phyloP scores from a whole-genome alignment of 352 stramenopile genomes.

The Globisporangium paroecandrum region DNA sequence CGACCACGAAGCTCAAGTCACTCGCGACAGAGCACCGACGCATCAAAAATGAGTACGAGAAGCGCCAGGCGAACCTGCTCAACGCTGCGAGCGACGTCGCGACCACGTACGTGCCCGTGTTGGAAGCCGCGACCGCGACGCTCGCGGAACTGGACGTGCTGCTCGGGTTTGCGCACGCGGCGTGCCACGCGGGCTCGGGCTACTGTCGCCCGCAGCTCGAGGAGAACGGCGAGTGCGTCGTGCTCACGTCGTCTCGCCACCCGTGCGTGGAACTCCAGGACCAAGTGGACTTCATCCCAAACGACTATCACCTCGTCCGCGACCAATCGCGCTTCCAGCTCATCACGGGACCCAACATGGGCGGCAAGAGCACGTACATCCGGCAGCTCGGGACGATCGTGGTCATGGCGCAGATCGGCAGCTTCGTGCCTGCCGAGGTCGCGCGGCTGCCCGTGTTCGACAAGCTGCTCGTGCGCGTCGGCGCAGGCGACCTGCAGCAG shows the following conservation, averaged over 20 bases:
- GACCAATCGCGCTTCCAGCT: constrained; percentile 90
- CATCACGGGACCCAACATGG: constrained; percentile 99
- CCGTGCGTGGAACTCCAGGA: constrained; percentile 99
- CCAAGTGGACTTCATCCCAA: constrained; percentile 96
- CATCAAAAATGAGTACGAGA: constrained; percentile 89
- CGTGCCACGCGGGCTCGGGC: constrained; percentile 86
- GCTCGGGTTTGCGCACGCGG: constrained; percentile 91
- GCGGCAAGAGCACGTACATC: constrained; percentile 99
- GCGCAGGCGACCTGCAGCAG: constrained; percentile 96
- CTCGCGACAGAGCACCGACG: constrained; percentile 85
- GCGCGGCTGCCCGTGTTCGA: constrained; percentile 94
- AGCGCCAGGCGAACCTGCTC: constrained; percentile 89
- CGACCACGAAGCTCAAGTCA: constrained; percentile 87
- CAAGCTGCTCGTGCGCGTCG: constrained; percentile 95
- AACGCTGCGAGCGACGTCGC: constrained; percentile 92
- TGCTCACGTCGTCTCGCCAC: constrained; percentile 89
- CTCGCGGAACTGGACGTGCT: constrained; percentile 95
- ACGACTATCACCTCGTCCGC: constrained; percentile 92
- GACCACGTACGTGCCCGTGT: constrained; percentile 93
- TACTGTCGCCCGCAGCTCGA: constrained; percentile 69
- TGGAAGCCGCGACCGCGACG: constrained; percentile 88
- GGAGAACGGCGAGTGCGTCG: constrained; percentile 53
- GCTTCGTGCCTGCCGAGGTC: constrained; percentile 93
- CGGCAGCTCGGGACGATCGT: constrained; percentile 93
- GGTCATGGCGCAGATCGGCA: constrained; percentile 96